Percentiles rank a stretch among this genome's conserved stretches.
phyloP scores from a whole-genome alignment of 345 rosid genomes.

The Jatropha curcas region DNA sequence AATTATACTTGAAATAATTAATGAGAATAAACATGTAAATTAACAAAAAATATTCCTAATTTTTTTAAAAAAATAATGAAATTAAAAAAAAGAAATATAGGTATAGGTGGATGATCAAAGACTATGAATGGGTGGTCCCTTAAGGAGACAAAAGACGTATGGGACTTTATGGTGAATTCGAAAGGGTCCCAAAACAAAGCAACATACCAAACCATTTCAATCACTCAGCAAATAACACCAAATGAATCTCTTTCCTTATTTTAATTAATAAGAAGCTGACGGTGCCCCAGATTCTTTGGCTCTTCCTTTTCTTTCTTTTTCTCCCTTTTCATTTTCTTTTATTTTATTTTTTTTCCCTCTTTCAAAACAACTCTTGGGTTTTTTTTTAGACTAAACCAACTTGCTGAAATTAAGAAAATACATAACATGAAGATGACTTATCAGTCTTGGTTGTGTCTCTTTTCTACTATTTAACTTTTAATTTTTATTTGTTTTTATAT shows the following conservation, averaged over 20 bases:
- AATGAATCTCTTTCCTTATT: conserved; percentile 38
- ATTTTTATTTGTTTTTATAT: not conserved
- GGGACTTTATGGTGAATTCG: conserved; percentile 15
- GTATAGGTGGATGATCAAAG: not conserved
- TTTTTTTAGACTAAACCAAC: not conserved
- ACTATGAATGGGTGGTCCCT: conserved; percentile 16
- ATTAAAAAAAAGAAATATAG: not conserved
- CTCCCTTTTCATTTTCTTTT: not conserved
- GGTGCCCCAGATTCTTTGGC: not conserved
- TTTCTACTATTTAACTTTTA: not conserved
- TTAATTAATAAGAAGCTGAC: not conserved
- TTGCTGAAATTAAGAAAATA: not conserved
- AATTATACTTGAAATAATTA: too few relatives aligned
- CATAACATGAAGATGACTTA: not conserved
- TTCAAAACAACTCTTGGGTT: not conserved
- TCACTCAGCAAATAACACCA: conserved; percentile 19
- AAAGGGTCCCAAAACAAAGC: conserved; percentile 16
- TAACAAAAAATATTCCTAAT: too few relatives aligned
- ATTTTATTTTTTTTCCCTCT: not conserved
- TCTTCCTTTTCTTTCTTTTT: not conserved
- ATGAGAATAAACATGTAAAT: too few relatives aligned
- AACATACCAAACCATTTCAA: conserved; percentile 22
- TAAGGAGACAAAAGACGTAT: not conserved
- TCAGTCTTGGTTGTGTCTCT: too few relatives aligned
- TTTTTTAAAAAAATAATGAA: too few relatives aligned